Conservation (phyloP, 2,329 filamentous ascomycete genomes). For the Clarireedia sp. region DNA sequence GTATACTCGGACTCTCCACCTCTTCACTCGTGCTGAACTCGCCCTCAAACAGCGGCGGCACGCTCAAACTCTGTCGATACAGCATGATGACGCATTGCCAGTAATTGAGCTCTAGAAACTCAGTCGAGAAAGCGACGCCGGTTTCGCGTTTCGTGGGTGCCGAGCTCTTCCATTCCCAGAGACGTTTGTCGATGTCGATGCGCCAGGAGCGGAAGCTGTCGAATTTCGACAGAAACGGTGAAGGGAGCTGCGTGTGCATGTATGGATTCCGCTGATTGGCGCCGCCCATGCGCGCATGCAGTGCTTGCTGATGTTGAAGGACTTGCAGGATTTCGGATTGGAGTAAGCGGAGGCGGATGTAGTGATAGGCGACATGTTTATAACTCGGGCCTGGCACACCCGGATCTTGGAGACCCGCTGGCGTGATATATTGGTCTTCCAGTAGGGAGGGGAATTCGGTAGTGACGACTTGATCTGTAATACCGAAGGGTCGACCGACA, state of each 20-base stretch:
- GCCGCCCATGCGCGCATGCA: slow-evolving; percentile 60
- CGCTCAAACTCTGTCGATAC: slow-evolving; percentile 81
- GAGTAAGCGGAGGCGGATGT: slow-evolving; percentile 77
- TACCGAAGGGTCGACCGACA: slow-evolving; percentile 85
- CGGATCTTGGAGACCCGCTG: slow-evolving; percentile 60
- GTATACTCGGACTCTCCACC: slow-evolving; percentile 53
- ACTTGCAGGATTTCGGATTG: slow-evolving; percentile 96
- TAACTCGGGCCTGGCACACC: slow-evolving; percentile 65
- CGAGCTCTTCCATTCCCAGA: slow-evolving; percentile 79
- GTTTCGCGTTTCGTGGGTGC: slow-evolving; percentile 72
- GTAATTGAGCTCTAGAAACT: slow-evolving; percentile 92
- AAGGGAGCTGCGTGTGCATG: slow-evolving; percentile 72
- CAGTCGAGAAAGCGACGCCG: slow-evolving; percentile 79
- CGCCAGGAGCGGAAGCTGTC: slow-evolving; percentile 85
- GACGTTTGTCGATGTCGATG: slow-evolving; percentile 71
- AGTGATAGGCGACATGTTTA: slow-evolving; percentile 86
- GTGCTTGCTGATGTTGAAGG: slow-evolving; percentile 82
- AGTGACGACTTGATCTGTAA: slow-evolving; percentile 93
- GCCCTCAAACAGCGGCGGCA: slow-evolving; percentile 74
- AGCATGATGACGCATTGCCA: slow-evolving; percentile 97
- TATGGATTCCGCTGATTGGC: slow-evolving; percentile 60
- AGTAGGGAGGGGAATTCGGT: slow-evolving; percentile 87
- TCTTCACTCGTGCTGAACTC: slow-evolving; percentile 63
- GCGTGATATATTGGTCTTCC: slow-evolving; percentile 83
- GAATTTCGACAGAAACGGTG: slow-evolving; percentile 77